A percentile compares a stretch with the other conserved stretches of the same genome.
Evolutionary conservation across 2,329 filamentous ascomycete species (phyloP).

Genomic region (Aureobasidium sp.): DNA sequence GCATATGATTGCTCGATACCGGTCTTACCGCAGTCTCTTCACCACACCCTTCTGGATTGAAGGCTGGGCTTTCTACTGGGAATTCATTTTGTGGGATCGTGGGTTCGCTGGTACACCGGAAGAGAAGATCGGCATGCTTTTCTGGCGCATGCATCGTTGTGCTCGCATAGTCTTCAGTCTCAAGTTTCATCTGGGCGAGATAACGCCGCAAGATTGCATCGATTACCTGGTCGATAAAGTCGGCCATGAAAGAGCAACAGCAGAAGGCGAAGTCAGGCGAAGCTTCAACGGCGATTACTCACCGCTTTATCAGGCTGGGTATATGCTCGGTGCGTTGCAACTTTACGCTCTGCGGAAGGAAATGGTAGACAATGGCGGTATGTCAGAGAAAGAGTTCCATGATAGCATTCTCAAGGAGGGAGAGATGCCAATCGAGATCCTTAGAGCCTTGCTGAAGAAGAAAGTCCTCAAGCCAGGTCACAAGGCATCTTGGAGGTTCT

Average conservation of each 20-base stretch:
- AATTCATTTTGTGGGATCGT: slow-evolving; percentile 51
- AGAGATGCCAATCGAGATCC: slow-evolving; percentile 49
- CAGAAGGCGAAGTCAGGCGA: slow-evolving; percentile 54
- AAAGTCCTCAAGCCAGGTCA: slow-evolving; percentile 39
- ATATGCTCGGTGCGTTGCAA: slow-evolving; percentile 55
- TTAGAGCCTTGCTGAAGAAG: slow-evolving; percentile 43
- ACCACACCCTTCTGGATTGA: slow-evolving; percentile 54
- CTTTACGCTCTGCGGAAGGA: slow-evolving; percentile 47
- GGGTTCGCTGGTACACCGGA: slow-evolving; percentile 46
- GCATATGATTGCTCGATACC: slow-evolving; percentile 42
- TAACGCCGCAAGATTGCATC: slow-evolving; percentile 49
- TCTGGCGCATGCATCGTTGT: slow-evolving; percentile 58
- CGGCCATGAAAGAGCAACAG: slow-evolving; percentile 53
- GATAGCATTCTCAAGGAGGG: slow-evolving; percentile 47
- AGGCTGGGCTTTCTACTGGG: slow-evolving; percentile 58
- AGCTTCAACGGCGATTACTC: slow-evolving; percentile 51
- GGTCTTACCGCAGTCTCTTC: slow-evolving; percentile 47
- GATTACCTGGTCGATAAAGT: slow-evolving; percentile 51
- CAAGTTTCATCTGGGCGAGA: slow-evolving; percentile 50
- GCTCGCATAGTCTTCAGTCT: slow-evolving; percentile 53
- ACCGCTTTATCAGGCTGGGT: slow-evolving; percentile 54
- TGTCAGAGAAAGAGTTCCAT: slow-evolving; percentile 51
- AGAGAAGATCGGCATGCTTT: slow-evolving; percentile 52
- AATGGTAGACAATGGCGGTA: slow-evolving; percentile 33
- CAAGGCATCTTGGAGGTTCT: slow-evolving; percentile 47